phyloP scores from a whole-genome alignment of 768 basidiomycete species.

The Pholiota conissans region DNA sequence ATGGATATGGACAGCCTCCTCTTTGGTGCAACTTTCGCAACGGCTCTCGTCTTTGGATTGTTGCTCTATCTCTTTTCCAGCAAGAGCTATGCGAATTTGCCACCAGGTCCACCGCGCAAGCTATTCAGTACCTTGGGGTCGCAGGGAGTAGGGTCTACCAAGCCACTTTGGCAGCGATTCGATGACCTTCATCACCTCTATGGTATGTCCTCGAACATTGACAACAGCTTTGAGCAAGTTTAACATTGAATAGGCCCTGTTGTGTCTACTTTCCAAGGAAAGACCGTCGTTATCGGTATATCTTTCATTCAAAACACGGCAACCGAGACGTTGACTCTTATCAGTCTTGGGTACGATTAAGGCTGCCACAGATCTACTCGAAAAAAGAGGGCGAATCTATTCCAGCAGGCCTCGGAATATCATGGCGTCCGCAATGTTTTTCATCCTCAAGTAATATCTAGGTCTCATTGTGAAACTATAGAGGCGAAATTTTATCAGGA shows the following conservation, averaged over 20 bases:
- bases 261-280: conserved; percentile 14
- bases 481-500: conserved; percentile 30
- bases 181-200: neutral
- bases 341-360: conserved; percentile 23
- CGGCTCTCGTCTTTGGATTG: neutral
- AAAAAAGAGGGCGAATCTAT: conserved; percentile 32
- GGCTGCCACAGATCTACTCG: conserved; percentile 30
- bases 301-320: neutral
- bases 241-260: conserved; percentile 8
- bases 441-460: neutral
- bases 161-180: neutral
- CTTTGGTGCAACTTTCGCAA: neutral
- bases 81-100: neutral
- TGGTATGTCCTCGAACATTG: neutral
- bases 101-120: neutral
- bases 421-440: conserved; percentile 22
- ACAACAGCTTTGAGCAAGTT: neutral
- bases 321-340: neutral
- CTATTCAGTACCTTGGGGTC: neutral
- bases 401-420: conserved; percentile 33
- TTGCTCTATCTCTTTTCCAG: neutral
- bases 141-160: neutral
- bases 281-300: conserved; percentile 12
- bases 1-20: neutral
- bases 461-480: neutral